Base-by-base conservation (phyloP, 345 rosid species). In the Eucalyptus rudis region DNA sequence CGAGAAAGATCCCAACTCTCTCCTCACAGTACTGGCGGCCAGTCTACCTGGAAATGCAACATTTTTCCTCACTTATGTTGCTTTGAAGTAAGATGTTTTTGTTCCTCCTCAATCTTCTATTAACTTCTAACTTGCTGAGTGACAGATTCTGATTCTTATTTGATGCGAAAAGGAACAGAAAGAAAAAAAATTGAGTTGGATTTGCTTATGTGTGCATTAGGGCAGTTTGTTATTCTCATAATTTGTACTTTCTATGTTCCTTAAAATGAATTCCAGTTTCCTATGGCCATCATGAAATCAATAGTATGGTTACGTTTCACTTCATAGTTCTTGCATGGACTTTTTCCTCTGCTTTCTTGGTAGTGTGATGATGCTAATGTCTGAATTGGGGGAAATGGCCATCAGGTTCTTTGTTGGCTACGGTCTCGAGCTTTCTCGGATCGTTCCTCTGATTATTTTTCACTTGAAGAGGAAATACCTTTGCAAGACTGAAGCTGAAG, bases 401-500 rank as follows among this genome's bases (percentile, higher is more conserved):
- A 59, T 52, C 94, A 97, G 99, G 93, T 97, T 96, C 92, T 96
- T 97, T 49, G 93, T 95, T 36, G 98, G 99, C 27, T 96, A 95
- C 43, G 99, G 99, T 84, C 97, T 97, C 3, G 97, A 96, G 96
- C 94, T 96, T 86, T 96, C 99, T 29, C 96, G 98, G 84, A n/a
- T 97, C 27, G 90, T 96, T 85, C 99, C 99, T 52, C 92, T 97
- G 52, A 96, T 96, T 86, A 95, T 97, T 89, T 97, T 89, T 91
- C 98, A 96, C 89, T 29, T 96, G 89, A 97, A 96, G 91, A 97
- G 90, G 96, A 97, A 96, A 93, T 97, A 92, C 90, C 93, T 96
- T 19, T 97, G 98, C 94, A 96, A 97, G 94, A 97, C 95, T 10
- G 99, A 97, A 89, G 95, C 93, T 17, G 99, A 97, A 90, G 16